Evolutionary conservation across 1,284 basidiomycete species (phyloP), one percentile per base, ranked within the genome.

Genomic region (Tylopilus orsonianus): DNA sequence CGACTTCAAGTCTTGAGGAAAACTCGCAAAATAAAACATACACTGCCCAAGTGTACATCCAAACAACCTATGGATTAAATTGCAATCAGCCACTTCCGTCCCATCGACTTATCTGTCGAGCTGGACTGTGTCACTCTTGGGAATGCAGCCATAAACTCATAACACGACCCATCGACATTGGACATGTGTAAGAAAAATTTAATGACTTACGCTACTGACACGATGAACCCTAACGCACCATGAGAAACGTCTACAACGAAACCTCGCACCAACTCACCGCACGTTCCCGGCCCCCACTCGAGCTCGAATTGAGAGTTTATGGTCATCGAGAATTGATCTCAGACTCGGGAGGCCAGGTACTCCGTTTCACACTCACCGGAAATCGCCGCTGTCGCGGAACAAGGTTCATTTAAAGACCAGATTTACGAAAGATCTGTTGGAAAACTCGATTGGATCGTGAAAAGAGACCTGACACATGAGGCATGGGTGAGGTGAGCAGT

Each of bases 21-120:
- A 58, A 23, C 24, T 53, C 13, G 5, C 23, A 23, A 49, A 41
- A n/a, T 59, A 59, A 29, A 54, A 49, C 3, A 48, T 26, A 13
- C 33, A 39, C 20, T 53, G 53, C 1, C 52, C 52, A 7, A 56
- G 18, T 18, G 34, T 55, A n/a, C 56, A 46, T 6, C 56, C 54
- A 12, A 43, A 53, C 6, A 54, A 33, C 29, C 53, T 55, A 8
- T 19, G 0, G 1, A 20, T 1, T 7, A 34, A 7, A 16, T 27
- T 9, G 29, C 27, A 13, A 27, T 51, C 8, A 52, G 49, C 20
- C 13, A 2, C 5, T 12, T 19, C 42, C n/a, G n/a, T n/a, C n/a
- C n/a, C n/a, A n/a, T n/a, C n/a, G n/a, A n/a, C n/a, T n/a, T n/a
- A n/a, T n/a, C n/a, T n/a, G 4, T 22, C 19, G 7, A 6, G 19